phyloP scores from a whole-genome alignment of 2,329 filamentous ascomycete species.

The Ustulina deusta region DNA sequence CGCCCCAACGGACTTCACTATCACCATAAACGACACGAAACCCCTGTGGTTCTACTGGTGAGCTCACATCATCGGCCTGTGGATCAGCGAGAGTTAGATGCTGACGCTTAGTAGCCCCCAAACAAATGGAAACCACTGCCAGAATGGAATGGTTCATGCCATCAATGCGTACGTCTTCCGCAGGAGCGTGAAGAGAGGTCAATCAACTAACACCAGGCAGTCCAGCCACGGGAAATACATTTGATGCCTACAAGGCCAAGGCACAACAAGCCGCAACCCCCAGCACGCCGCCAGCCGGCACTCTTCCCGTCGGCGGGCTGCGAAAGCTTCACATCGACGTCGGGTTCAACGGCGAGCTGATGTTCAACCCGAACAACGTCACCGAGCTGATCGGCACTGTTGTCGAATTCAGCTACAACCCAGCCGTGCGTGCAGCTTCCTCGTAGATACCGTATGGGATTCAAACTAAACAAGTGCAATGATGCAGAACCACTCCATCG shows the following conservation, averaged over 20 bases:
- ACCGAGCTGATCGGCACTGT: conserved; percentile 51
- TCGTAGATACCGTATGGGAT: neutral
- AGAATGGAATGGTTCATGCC: conserved; percentile 56
- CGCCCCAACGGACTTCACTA: conserved; percentile 56
- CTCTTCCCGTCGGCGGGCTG: conserved; percentile 51
- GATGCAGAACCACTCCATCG: conserved; percentile 54
- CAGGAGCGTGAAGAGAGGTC: conserved; percentile 2
- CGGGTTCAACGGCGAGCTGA: conserved; percentile 49
- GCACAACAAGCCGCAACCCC: conserved; percentile 42
- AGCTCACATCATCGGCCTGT: conserved; percentile 13
- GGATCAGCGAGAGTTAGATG: neutral
- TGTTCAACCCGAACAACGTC: conserved; percentile 53
- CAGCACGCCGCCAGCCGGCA: conserved; percentile 49
- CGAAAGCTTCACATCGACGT: conserved; percentile 53
- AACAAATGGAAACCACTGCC: conserved; percentile 58
- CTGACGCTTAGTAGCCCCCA: conserved; percentile 50
- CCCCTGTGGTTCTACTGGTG: conserved; percentile 63
- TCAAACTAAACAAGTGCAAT: conserved; percentile 5
- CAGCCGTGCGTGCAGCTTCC: conserved; percentile 40
- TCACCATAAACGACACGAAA: conserved; percentile 59
- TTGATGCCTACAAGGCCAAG: conserved; percentile 52
- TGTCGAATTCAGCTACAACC: conserved; percentile 54
- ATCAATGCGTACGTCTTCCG: conserved; percentile 53
- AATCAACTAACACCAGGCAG: conserved; percentile 37
- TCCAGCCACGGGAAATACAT: conserved; percentile 51